Percentiles rank a stretch among this genome's conserved stretches.
Conservation (phyloP, 106 monocot species). For the Apostasia ramifera region DNA sequence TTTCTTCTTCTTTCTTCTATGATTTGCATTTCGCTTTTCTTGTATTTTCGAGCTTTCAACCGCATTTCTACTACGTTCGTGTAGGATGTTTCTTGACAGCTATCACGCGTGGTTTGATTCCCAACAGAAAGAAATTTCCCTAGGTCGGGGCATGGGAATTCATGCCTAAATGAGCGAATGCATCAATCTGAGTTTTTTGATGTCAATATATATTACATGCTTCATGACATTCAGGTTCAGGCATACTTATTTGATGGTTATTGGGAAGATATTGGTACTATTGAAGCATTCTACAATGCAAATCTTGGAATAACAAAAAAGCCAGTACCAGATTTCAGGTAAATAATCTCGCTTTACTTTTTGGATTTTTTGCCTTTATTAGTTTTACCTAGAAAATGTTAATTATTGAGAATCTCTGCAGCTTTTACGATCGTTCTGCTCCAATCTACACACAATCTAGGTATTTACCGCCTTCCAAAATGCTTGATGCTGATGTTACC, state of each 20-base stretch:
- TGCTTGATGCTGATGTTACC: constrained; percentile 90
- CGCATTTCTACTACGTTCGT: too few species aligned
- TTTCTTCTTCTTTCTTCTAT: too few species aligned
- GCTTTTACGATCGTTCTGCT: constrained; percentile 94
- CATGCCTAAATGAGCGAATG: too few species aligned
- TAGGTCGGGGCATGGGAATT: too few species aligned
- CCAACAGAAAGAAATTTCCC: too few species aligned
- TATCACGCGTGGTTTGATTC: too few species aligned
- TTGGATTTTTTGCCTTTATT: too few species aligned
- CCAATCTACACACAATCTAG: constrained; percentile 95
- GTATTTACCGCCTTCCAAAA: constrained; percentile 93
- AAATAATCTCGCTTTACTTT: neutral
- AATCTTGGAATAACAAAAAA: constrained; percentile 97
- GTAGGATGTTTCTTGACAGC: too few species aligned
- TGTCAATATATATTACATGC: neutral
- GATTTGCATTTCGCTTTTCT: too few species aligned
- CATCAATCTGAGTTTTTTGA: neutral
- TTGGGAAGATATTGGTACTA: constrained; percentile 99
- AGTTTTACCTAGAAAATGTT: neutral
- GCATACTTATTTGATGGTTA: constrained; percentile 95
- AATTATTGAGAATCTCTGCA: constrained; percentile 17
- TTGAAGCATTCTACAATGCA: constrained; percentile 98
- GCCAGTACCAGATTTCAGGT: constrained; percentile 96
- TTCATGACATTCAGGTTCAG: constrained; percentile 55
- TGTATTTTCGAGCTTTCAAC: too few species aligned